Evolutionary conservation across 345 rosid species (phyloP), one percentile per base, ranked within the genome.

Genomic region (Eucalyptus tenuipes): DNA sequence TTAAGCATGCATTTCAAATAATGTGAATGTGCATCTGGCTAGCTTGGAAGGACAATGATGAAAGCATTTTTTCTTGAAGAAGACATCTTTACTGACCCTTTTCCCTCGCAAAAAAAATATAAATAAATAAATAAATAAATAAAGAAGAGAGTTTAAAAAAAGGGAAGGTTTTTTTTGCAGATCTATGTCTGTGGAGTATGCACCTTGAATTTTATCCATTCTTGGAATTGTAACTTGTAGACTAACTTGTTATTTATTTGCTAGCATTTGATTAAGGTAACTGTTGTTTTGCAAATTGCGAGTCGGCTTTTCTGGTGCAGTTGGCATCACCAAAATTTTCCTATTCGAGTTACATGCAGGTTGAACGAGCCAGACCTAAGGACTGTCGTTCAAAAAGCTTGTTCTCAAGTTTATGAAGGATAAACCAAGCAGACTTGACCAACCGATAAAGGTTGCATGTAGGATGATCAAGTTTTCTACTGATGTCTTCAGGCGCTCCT

Each of bases 311-410:
- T 82, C 64, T 87, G 86, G 89, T 94, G 92, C 91, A 95, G 99
- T 49, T 97, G 99, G 99, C 96, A 97, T 89, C 97, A 97, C 91
- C 96, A 97, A 80, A 94, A 96, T 87, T 95, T 95, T 92, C 99
- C 99, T 15, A 93, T 97, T 89, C 96, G 92, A 93, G 95, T 97
- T 85, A 96, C 99, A n/a, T 96, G 99, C 89, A 85, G 27, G 82
- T 93, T 97, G 91, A 91, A 92, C 17, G 96, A 96, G 93, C 94
- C 92, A 90, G 95, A 95, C 80, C 94, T 96, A 59, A 93, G 87
- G 45, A 92, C 91, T 85, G 92, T 92, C 25, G 97, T 96, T 29
- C 91, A 92, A n/a, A 97, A 96, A 94, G 91, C 98, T 96, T 91
- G 98, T 96, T 88, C 92, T 88, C 50, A 90, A 92, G 86, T 96